These are phyloP conservation scores for Endoconidiophora laricicola DNA, from an alignment of 2,329 filamentous ascomycete species.

Conservation along the genomic window DNA sequence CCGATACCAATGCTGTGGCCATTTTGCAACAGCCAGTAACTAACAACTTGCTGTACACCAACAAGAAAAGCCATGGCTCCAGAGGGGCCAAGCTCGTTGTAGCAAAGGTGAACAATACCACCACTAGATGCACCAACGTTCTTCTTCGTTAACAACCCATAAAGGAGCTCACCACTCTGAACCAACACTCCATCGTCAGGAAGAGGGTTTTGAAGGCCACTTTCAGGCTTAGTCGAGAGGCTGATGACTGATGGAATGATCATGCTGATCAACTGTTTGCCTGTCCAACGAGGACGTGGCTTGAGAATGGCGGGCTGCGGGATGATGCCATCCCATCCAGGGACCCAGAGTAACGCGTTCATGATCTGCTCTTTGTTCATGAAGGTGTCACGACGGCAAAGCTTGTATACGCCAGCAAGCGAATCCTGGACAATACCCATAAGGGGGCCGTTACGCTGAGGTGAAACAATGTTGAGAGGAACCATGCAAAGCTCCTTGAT, in stretches of 20 bases:
- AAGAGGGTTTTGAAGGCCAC: slow-evolving; percentile 41
- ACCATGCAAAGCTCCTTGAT: slow-evolving; percentile 91
- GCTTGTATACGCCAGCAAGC: slow-evolving; percentile 89
- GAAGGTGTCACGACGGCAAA: slow-evolving; percentile 85
- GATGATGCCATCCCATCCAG: slow-evolving; percentile 90
- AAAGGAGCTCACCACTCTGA: slow-evolving; percentile 75
- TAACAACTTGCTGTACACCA: slow-evolving; percentile 82
- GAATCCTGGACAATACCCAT: slow-evolving; percentile 99
- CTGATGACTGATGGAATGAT: slow-evolving; percentile 79
- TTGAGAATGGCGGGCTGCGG: slow-evolving; percentile 88
- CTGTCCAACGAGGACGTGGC: slow-evolving; percentile 85
- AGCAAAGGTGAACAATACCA: slow-evolving; percentile 89
- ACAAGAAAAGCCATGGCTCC: slow-evolving; percentile 92
- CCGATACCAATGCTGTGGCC: slow-evolving; percentile 97
- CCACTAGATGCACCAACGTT: slow-evolving; percentile 76
- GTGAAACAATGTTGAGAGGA: slow-evolving; percentile 95
- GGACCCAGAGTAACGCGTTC: slow-evolving; percentile 95
- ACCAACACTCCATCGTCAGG: slow-evolving; percentile 69
- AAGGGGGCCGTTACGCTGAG: slow-evolving; percentile 85
- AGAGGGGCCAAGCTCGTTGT: slow-evolving; percentile 78
- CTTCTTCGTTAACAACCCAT: slow-evolving; percentile 85
- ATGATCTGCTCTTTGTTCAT: slow-evolving; percentile 81
- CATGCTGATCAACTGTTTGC: slow-evolving; percentile 94
- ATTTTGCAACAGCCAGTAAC: slow-evolving; percentile 92
- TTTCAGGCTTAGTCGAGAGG: slow-evolving; percentile 48